Base-by-base conservation (phyloP, 805 yeast species). In the Ogataea allantospora region DNA sequence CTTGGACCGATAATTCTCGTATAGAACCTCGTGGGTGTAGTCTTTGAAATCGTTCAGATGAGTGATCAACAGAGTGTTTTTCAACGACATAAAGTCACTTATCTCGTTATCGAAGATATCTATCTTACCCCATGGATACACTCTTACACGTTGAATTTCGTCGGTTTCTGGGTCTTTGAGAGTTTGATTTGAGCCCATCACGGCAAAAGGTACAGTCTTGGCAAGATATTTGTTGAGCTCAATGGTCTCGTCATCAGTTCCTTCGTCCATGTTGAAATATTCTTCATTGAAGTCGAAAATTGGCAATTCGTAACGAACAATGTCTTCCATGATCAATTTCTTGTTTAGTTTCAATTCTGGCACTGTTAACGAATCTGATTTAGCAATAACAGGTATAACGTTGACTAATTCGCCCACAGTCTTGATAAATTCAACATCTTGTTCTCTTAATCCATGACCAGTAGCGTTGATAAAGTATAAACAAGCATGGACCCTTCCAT, bases 31-130 rank as follows among this genome's bases (percentile, higher is more conserved):
- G 59, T 85, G 95, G 6, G 97, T 88, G 54, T 77, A 73, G 53
- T 88, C 96, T 65, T 87, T 87, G 62, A 88, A 78, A 57, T 88
- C 96, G 58, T 81, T 81, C 62, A 88, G 73, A 64, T 88, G 96
- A 12, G 93, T 80, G 53, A 85, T 83, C 54, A 88, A 73, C 43
- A 88, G 67, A 4, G 88, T 77, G 54, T 86, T 87, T 60, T 88
- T 80, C 60, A 88, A 71, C 27, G 84, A 75, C 29, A 86, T 76
- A 58, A 88, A 84, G 62, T 88, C 96, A 47, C 88, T 82, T 45
- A 77, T 72, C 38, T 81, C 82, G 22, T 89, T 81, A 39, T 72
- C 73, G 40, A 76, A 78, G 27, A 76, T 69, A 34, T 66, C 70
- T 22, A 79, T 73, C n/a, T 65, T 49, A 2, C 88, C 88, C 88